These are phyloP conservation scores for Ophiocordyceps australis DNA, from an alignment of 2,329 filamentous ascomycete genomes.

Conservation along the genomic window DNA sequence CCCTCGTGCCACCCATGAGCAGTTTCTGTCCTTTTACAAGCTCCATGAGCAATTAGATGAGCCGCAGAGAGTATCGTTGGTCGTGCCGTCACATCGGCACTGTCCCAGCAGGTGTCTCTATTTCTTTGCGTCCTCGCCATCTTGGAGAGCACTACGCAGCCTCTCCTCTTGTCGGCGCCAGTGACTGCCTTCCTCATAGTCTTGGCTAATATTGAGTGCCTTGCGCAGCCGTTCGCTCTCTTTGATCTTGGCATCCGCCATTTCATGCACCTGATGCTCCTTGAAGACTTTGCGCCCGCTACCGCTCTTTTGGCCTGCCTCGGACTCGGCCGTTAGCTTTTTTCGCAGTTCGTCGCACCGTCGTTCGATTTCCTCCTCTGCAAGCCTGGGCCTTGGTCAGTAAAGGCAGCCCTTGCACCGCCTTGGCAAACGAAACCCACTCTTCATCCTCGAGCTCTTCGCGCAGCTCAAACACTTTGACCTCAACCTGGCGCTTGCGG, in stretches of 20 bases:
- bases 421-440: conserved; percentile 20
- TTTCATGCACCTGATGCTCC: conserved; percentile 85
- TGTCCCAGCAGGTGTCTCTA: no score
- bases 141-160: conserved; percentile 23
- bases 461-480: conserved; percentile 79
- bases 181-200: conserved; percentile 74
- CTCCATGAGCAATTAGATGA: no score
- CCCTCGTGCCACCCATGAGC: no score
- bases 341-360: conserved; percentile 22
- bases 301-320: conserved; percentile 11
- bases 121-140: conserved; percentile 12
- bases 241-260: conserved; percentile 88
- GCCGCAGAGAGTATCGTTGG: no score
- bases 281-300: conserved; percentile 46
- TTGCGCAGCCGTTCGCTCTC: conserved; percentile 79
- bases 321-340: conserved; percentile 20
- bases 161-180: conserved; percentile 73
- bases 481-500: conserved; percentile 74
- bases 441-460: conserved; percentile 86
- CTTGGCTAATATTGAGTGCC: conserved; percentile 71
- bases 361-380: conserved; percentile 82
- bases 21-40: no score
- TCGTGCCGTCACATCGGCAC: no score
- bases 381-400: conserved; percentile 42
- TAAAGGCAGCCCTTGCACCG: conserved; percentile 2